Conservation (phyloP, 257 asterid species). For the Parsonsia alboflavescens region DNA sequence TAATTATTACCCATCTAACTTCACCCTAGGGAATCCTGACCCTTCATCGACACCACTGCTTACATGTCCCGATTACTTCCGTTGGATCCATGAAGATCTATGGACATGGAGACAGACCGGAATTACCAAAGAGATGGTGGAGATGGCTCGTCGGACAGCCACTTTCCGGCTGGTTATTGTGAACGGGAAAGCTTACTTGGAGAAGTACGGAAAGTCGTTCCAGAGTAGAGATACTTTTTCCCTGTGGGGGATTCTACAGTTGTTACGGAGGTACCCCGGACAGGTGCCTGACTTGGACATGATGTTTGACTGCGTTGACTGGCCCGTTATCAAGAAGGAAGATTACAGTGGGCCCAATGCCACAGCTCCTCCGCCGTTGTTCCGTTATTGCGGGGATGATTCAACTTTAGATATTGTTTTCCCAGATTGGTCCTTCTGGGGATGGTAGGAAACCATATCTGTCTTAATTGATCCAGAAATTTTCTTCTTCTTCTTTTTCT, state of each 20-base stretch:
- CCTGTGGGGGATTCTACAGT: conserved; percentile 39
- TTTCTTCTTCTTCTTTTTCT: neutral
- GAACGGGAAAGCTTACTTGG: conserved; percentile 32
- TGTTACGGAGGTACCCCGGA: conserved; percentile 37
- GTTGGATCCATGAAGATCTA: conserved; percentile 37
- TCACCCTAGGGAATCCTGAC: conserved; percentile 2
- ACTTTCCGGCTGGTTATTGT: conserved; percentile 32
- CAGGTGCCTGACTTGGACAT: conserved; percentile 39
- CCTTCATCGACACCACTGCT: neutral
- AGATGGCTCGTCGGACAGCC: conserved; percentile 26
- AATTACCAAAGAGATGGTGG: conserved; percentile 33
- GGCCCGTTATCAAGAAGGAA: conserved; percentile 30
- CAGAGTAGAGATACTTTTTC: conserved; percentile 39
- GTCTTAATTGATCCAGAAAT: neutral
- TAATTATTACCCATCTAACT: conserved; percentile 35
- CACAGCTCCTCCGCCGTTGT: conserved; percentile 35
- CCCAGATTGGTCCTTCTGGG: conserved; percentile 56
- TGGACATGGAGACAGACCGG: conserved; percentile 47
- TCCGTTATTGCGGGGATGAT: conserved; percentile 35
- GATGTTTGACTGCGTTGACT: conserved; percentile 39
- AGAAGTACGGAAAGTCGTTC: conserved; percentile 21
- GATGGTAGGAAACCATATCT: conserved; percentile 26
- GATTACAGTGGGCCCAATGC: conserved; percentile 9
- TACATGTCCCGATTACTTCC: conserved; percentile 38
- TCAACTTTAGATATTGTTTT: conserved; percentile 40